Conservation (phyloP, 2,329 filamentous ascomycete genomes). For the Penicillium hordei region DNA sequence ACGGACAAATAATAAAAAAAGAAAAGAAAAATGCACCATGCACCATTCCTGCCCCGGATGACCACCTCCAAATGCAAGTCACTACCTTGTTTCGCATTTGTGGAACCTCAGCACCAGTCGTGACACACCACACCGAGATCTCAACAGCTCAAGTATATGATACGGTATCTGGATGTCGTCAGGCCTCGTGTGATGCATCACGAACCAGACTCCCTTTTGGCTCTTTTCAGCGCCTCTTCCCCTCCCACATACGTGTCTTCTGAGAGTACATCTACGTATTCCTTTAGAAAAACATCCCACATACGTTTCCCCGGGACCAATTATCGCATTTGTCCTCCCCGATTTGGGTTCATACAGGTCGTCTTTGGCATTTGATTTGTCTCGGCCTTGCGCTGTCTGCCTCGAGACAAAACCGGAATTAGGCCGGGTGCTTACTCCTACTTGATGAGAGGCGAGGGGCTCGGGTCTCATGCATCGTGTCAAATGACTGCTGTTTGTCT, state of each 20-base stretch:
- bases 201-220: background rate
- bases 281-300: background rate
- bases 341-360: background rate
- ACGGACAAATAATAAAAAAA: background rate
- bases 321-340: background rate
- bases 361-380: background rate
- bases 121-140: background rate
- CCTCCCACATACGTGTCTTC: background rate
- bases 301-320: background rate
- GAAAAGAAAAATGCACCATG: background rate
- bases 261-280: background rate
- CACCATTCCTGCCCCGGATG: constrained; percentile 1
- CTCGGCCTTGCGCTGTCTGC: background rate
- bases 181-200: background rate
- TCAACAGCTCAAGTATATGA: background rate
- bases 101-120: constrained; percentile 1
- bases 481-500: constrained; percentile 1
- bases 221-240: background rate
- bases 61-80: constrained; percentile 8
- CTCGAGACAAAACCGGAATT: background rate
- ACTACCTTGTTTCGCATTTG: constrained; percentile 9
- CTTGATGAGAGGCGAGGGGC: background rate
- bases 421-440: background rate
- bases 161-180: background rate
- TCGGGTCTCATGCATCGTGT: background rate